These are phyloP conservation scores for Euryodendron excelsum DNA, from an alignment of 148 eudicot species.

Conservation along the genomic window DNA sequence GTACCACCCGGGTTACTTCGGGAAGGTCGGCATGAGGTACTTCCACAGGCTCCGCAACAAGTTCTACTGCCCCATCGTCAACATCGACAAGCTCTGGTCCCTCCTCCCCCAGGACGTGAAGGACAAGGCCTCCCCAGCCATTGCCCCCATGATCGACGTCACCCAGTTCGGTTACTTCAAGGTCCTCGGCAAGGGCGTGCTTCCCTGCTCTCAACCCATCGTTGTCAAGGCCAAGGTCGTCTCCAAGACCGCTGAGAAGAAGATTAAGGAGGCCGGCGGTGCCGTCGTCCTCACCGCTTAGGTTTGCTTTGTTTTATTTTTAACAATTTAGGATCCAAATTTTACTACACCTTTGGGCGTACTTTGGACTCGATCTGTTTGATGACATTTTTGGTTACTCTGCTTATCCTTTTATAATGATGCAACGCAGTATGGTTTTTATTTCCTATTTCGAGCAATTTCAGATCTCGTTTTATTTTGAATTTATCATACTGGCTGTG, in stretches of 20 bases:
- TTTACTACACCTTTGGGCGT: too few relatives aligned
- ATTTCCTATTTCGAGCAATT: too few relatives aligned
- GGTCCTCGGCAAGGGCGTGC: slow-evolving; percentile 8
- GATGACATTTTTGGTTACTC: too few relatives aligned
- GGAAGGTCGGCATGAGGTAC: slow-evolving; percentile 5
- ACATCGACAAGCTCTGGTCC: slow-evolving; percentile 11
- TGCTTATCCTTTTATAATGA: too few relatives aligned
- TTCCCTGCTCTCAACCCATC: neutral
- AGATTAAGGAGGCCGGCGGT: slow-evolving; percentile 12
- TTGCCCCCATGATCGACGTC: slow-evolving; percentile 1
- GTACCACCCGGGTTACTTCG: slow-evolving; percentile 7
- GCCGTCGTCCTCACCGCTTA: slow-evolving; percentile 7
- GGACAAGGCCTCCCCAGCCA: neutral
- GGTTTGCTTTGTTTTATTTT: neutral
- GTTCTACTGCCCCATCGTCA: slow-evolving; percentile 2
- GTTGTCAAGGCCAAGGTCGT: slow-evolving; percentile 11
- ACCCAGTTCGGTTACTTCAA: slow-evolving; percentile 11
- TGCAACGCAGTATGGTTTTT: too few relatives aligned
- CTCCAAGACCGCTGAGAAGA: slow-evolving; percentile 7
- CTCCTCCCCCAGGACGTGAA: neutral
- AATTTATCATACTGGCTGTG: too few relatives aligned
- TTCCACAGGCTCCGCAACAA: slow-evolving; percentile 6
- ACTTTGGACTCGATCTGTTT: too few relatives aligned
- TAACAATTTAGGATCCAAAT: neutral
- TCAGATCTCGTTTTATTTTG: too few relatives aligned